Conservation (phyloP, 1,284 basidiomycete species). For the Tilletia indica region DNA sequence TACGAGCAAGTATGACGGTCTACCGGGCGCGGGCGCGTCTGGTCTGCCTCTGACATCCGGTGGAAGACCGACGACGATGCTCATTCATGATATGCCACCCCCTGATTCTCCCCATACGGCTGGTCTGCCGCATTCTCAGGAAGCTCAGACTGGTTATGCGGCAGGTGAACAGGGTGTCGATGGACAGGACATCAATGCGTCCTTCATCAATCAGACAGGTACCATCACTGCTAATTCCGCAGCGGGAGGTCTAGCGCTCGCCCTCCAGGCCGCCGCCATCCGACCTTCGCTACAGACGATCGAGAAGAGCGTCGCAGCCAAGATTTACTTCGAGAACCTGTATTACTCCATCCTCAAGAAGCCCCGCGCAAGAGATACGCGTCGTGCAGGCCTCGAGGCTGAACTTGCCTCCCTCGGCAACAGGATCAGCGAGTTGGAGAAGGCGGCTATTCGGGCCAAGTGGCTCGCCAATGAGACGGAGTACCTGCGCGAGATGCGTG, state of each 20-base stretch:
- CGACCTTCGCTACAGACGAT: constrained; percentile 73
- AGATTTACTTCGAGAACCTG: constrained; percentile 93
- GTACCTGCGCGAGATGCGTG: constrained; percentile 78
- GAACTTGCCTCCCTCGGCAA: constrained; percentile 70
- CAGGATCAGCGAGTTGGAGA: constrained; percentile 69
- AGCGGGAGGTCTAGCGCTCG: constrained; percentile 8
- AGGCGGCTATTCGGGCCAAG: constrained; percentile 69
- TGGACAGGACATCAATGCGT: neutral
- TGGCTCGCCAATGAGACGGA: constrained; percentile 85
- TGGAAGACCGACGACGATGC: constrained; percentile 8
- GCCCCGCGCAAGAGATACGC: constrained; percentile 77
- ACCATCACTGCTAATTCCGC: neutral
- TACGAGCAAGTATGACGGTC: constrained; percentile 1
- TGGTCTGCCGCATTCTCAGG: constrained; percentile 7
- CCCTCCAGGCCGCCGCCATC: constrained; percentile 26
- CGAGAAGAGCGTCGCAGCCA: constrained; percentile 85
- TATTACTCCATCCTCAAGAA: constrained; percentile 70
- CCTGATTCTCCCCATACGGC: neutral
- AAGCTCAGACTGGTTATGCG: neutral
- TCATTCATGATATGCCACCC: neutral
- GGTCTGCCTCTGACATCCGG: neutral
- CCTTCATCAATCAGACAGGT: neutral
- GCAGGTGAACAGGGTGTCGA: neutral
- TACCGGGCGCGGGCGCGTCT: constrained; percentile 12
- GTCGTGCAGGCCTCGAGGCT: constrained; percentile 78